phyloP scores from a whole-genome alignment of 2,329 filamentous ascomycete genomes.

The Tympanopsis confertula region DNA sequence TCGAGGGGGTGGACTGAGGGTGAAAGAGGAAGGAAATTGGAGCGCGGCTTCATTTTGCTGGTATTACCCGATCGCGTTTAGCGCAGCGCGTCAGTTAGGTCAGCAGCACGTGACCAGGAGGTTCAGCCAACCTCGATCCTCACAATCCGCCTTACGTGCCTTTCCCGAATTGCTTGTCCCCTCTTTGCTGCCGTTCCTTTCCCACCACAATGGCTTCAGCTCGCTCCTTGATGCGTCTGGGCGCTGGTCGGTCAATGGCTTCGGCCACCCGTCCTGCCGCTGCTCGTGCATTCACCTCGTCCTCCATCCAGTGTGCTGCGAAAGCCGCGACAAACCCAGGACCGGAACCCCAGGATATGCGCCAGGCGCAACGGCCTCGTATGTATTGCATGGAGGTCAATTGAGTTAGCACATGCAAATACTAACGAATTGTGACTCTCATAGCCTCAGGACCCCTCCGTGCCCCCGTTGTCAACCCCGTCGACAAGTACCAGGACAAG shows the following conservation, averaged over 20 bases:
- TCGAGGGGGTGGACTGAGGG: too few relatives aligned
- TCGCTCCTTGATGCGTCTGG: slow-evolving; percentile 1
- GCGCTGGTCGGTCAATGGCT: neutral
- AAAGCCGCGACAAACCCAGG: neutral
- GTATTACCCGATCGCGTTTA: too few relatives aligned
- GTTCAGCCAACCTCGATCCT: too few relatives aligned
- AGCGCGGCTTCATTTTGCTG: too few relatives aligned
- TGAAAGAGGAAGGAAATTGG: too few relatives aligned
- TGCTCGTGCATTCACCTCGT: neutral
- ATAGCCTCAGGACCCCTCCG: slow-evolving; percentile 52
- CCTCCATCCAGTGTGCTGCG: neutral
- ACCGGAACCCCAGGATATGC: neutral
- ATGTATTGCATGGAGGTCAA: slow-evolving; percentile 11
- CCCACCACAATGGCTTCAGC: neutral
- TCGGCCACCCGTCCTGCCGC: neutral
- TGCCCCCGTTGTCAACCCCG: slow-evolving; percentile 74
- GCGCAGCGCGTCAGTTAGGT: too few relatives aligned
- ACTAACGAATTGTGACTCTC: slow-evolving; percentile 53
- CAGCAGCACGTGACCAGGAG: too few relatives aligned
- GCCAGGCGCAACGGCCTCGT: neutral
- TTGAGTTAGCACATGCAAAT: slow-evolving; percentile 32
- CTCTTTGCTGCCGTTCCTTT: neutral
- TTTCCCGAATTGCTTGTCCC: too few relatives aligned
- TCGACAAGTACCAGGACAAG: slow-evolving; percentile 85
- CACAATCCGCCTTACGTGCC: too few relatives aligned